phyloP scores from a whole-genome alignment of 495 filamentous ascomycete genomes.

The Lasiosphaeriaceae sp. region DNA sequence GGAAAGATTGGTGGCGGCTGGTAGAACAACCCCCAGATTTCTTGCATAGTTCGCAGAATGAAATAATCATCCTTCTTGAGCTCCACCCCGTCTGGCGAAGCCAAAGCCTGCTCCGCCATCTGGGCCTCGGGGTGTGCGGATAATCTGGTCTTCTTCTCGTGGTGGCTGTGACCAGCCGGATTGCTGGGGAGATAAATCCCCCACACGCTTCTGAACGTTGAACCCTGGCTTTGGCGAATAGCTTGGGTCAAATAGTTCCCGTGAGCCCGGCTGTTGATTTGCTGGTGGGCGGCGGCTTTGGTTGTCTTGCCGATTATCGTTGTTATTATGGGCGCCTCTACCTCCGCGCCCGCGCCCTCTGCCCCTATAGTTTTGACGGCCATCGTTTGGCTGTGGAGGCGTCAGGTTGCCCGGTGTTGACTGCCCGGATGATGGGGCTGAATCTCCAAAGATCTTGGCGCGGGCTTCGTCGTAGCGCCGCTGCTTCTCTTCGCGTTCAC shows the following conservation, averaged over 20 bases:
- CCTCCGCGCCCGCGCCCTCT: conserved; percentile 24
- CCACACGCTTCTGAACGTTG: conserved; percentile 46
- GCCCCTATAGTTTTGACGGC: conserved; percentile 23
- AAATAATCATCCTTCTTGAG: conserved; percentile 33
- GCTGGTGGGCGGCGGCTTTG: conserved; percentile 13
- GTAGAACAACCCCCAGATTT: conserved; percentile 42
- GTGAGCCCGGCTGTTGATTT: conserved; percentile 23
- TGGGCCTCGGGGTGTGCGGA: conserved; percentile 69
- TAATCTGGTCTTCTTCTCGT: conserved; percentile 47
- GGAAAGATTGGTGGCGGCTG: conserved; percentile 93
- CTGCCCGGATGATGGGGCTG: conserved; percentile 47
- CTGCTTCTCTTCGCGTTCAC: conserved; percentile 82
- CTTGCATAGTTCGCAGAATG: conserved; percentile 10
- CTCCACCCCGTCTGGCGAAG: conserved; percentile 32
- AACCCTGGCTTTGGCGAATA: conserved; percentile 59
- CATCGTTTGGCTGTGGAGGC: conserved; percentile 51
- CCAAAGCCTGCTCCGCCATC: conserved; percentile 74
- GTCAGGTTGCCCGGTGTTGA: conserved; percentile 54
- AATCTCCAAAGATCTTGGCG: conserved; percentile 75
- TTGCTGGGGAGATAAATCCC: conserved; percentile 42
- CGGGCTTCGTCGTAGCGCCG: conserved; percentile 81
- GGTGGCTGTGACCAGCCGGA: conserved; percentile 42
- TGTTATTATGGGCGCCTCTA: conserved; percentile 2
- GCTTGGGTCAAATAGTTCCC: conserved; percentile 69
- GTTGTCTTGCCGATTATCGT: conserved; percentile 13